phyloP scores from a whole-genome alignment of 108 stramenopile species.

The Fragilaria crotonensis region DNA sequence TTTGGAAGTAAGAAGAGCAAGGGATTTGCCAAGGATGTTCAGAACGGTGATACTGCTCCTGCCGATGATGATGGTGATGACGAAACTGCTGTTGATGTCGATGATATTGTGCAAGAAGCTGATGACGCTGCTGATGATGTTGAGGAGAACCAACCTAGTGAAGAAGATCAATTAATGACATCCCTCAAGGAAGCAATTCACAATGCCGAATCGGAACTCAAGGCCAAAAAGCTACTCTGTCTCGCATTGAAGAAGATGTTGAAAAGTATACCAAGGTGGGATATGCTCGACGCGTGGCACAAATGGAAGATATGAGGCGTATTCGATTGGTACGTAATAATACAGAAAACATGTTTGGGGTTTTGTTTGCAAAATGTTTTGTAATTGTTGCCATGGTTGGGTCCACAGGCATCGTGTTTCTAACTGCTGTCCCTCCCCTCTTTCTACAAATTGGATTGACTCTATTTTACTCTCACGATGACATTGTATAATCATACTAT shows the following conservation, averaged over 20 bases:
- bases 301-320: slow-evolving; percentile 70
- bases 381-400: not conserved
- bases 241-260: slow-evolving; percentile 29
- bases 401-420: not conserved
- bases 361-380: too few relatives aligned
- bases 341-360: too few relatives aligned
- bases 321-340: slow-evolving; percentile 47
- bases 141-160: too few relatives aligned
- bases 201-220: slow-evolving; percentile 45
- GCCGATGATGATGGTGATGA: too few relatives aligned
- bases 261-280: slow-evolving; percentile 68
- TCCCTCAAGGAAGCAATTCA: slow-evolving; percentile 58
- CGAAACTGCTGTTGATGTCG: too few relatives aligned
- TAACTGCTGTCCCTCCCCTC: not conserved
- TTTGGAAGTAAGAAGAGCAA: too few relatives aligned
- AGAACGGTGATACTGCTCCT: too few relatives aligned
- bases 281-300: slow-evolving; percentile 74
- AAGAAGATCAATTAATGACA: slow-evolving; percentile 30
- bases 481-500: too few relatives aligned
- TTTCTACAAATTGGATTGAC: not conserved
- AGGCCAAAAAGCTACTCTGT: slow-evolving; percentile 41
- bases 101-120: too few relatives aligned
- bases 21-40: too few relatives aligned
- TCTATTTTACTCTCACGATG: not conserved
- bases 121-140: too few relatives aligned